Evolutionary conservation across 495 filamentous ascomycete genomes (phyloP), one percentile per base, ranked within the genome.

Genomic region (Aspergillus asperescens): DNA sequence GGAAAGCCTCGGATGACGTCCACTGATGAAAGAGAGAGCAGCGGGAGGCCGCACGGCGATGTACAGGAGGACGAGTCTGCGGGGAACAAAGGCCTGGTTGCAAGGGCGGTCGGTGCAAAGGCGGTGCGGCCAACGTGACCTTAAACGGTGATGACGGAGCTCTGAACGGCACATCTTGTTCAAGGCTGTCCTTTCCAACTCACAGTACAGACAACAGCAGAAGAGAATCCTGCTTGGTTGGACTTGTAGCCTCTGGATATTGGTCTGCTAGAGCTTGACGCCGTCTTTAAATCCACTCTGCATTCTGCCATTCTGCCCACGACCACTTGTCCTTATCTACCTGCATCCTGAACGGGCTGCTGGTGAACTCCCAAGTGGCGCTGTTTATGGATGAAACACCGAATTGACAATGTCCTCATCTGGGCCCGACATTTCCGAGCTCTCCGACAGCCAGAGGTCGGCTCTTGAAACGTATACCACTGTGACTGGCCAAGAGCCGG

Each of bases 391-490:
- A 54, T 39, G 1, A 32, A 32, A 28, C 20, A n/a, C 7, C 22
- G 22, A 37, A 51, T 49, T 57, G 56, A 73, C 20, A 39, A 76
- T 76, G 71, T 72, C 71, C 55, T 62, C 63, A n/a, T 45, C 62
- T 39, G 72, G 73, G 53, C 55, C 68, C 38, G 87, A 95, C 63
- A 76, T 89, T 52, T 69, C 74, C 52, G 73, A 79, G 66, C 89
- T 97, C 42, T 85, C 82, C 13, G 73, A 81, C 41, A 79, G 74
- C 55, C 90, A 97, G 77, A 87, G 85, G 63, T 76, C 82, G 22
- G 86, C 86, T 42, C 79, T 98, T 28, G 84, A 92, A 50, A 92
- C 92, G 59, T 96, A 89, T 65, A 91, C 83, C 23, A 77, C 88
- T 34, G 86, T 98, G 22, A 97, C 93, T 6, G 82, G 89, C 54